Evolutionary conservation across 306 rosid genomes (phyloP), one percentile per base, ranked within the genome.

Genomic region (Begonia peltatifolia): DNA sequence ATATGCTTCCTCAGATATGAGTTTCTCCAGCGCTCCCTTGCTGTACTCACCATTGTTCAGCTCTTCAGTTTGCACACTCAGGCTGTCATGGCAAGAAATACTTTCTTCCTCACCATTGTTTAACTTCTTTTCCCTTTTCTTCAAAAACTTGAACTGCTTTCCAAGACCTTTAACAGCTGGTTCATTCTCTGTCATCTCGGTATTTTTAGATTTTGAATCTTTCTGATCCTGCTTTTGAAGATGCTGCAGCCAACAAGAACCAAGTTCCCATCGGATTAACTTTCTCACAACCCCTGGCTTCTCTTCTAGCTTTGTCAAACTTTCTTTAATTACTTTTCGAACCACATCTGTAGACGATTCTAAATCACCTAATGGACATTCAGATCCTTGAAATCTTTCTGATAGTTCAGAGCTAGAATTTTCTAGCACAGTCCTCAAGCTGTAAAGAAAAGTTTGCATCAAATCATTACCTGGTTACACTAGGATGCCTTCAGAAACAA

Each of bases 171-270:
- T 76, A 54, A 86, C 80, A 35, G 81, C 68, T 73, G 69, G 79
- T 63, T 73, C 82, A 69, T 53, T 72, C 46, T 76, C 93, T 76
- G 20, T 41, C 65, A 61, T 60, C 62, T 50, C 52, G 5, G 62
- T 49, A 49, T 42, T 53, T 55, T 64, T 67, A 16, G 84, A 67
- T 63, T 68, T 48, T 15, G 41, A 60, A 52, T 73, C 79, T 2
- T 71, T 50, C 41, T 72, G 53, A 51, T 48, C 94, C 66, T 74
- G 76, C 58, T 85, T 85, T 61, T 85, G 94, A 59, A 90, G 71
- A 80, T 90, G 88, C 46, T 90, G 99, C 59, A 85, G 62, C 99
- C 94, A 90, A 63, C 82, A 85, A 56, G 99, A 90, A 71, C 95
- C 86, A 16, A 90, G 94, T 68, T 90, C 99, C 99, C 99, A 90